Evolutionary conservation across 78 protist genomes (phyloP).

Genomic region (Dictyostelium citrinum): DNA sequence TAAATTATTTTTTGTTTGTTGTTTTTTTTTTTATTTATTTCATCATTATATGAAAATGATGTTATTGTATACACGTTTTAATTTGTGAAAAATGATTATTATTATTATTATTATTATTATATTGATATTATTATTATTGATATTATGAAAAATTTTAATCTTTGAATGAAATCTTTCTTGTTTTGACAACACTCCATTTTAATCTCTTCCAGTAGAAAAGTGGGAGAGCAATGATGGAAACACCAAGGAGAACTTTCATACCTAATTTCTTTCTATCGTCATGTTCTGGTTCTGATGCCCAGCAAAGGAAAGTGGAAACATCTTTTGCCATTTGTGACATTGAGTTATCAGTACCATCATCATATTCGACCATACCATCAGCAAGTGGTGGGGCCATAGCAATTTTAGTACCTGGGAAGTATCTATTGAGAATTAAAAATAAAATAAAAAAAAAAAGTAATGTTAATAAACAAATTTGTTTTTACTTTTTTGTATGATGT

Average conservation of each 20-base stretch:
- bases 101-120: not conserved
- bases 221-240: slow-evolving; percentile 62
- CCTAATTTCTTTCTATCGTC: slow-evolving; percentile 91
- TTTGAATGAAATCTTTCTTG: slow-evolving; percentile 69
- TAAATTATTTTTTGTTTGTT: not conserved
- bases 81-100: not conserved
- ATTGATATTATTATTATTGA: slow-evolving; percentile 5
- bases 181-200: slow-evolving; percentile 72
- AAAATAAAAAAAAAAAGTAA: no score
- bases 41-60: not conserved
- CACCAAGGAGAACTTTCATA: slow-evolving; percentile 52
- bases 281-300: slow-evolving; percentile 92
- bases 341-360: slow-evolving; percentile 94
- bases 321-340: slow-evolving; percentile 96
- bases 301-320: slow-evolving; percentile 90
- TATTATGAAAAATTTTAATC: slow-evolving; percentile 45
- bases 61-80: not conserved
- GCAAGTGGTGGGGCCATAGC: slow-evolving; percentile 93
- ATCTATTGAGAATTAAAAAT: not conserved
- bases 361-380: slow-evolving; percentile 89
- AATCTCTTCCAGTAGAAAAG: slow-evolving; percentile 80
- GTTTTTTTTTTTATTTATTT: not conserved
- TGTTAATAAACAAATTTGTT: no score
- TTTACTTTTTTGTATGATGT: no score
- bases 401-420: slow-evolving; percentile 90